Conservation (phyloP, 352 stramenopile species). For the Phytophthora multivora region DNA sequence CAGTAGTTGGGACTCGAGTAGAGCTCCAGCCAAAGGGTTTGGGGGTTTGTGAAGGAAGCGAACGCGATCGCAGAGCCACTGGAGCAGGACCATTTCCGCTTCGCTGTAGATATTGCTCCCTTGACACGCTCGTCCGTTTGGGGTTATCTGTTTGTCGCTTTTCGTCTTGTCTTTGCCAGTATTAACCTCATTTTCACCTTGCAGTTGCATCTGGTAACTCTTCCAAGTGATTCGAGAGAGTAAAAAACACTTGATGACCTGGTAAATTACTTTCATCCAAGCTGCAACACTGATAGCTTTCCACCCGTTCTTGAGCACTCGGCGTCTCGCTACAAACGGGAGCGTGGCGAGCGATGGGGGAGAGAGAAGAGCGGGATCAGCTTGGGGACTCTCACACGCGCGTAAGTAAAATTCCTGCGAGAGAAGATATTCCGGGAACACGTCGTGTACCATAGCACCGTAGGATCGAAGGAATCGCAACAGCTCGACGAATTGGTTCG, state of each 20-base stretch:
- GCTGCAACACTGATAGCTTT: constrained; percentile 44
- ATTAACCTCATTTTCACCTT: neutral
- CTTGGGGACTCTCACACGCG: constrained; percentile 70
- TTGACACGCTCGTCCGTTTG: constrained; percentile 36
- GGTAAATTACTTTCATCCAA: constrained; percentile 90
- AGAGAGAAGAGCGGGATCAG: constrained; percentile 52
- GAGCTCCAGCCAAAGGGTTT: neutral
- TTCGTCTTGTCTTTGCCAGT: constrained; percentile 19
- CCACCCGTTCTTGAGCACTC: constrained; percentile 68
- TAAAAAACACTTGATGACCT: constrained; percentile 94
- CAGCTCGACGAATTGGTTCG: constrained; percentile 83
- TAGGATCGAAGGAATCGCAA: constrained; percentile 93
- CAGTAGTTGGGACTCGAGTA: constrained; percentile 42
- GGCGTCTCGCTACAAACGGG: constrained; percentile 58
- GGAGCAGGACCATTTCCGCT: constrained; percentile 89
- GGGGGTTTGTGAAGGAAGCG: constrained; percentile 18
- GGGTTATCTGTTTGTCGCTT: constrained; percentile 6
- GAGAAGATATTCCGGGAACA: constrained; percentile 83
- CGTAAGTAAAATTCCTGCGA: constrained; percentile 81
- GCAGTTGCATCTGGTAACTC: constrained; percentile 55
- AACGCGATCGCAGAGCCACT: constrained; percentile 90
- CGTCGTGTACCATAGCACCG: constrained; percentile 90
- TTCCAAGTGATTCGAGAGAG: constrained; percentile 90
- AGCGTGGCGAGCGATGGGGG: constrained; percentile 39
- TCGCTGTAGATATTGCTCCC: constrained; percentile 93